Evolutionary conservation across 1,139 yeast species (phyloP), one percentile per base, ranked within the genome.

Genomic region (Kazachstania sp.): DNA sequence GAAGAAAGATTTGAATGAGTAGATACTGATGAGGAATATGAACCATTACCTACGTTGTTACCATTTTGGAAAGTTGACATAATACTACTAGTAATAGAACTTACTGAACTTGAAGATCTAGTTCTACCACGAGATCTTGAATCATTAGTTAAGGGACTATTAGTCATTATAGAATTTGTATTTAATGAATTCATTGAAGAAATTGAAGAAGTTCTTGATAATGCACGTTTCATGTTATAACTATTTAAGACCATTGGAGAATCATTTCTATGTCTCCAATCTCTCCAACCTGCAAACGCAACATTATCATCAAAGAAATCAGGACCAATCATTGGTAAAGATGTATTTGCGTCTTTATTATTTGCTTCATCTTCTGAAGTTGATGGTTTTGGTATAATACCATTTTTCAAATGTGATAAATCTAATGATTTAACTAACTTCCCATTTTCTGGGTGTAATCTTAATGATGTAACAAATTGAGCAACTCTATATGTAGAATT

Each of bases 271-370:
- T 75, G 81, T 57, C 85, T 82, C 95, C 95, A 85, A 63, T 86
- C 95, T 59, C 95, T 73, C 95, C 95, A 86, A 13, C 92, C 84
- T 0, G 95, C 92, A 41, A 71, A 61, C 0, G 71, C 69, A 19
- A 59, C 37, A n/a, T 57, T 55, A 36, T 34, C 38, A 28, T 34
- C 36, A 32, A 32, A 32, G 4, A 16, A 28, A n/a, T 13, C 28
- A 6, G 34, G 41, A 6, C 31, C 43, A 13, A 15, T 16, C 11
- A 32, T 32, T 15, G 11, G 19, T 30, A 9, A 2, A 8, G 30
- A 9, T 4, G 20, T 34, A 18, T 20, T 41, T 6, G 29, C 40
- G 5, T 16, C 29, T 18, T 3, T 16, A 9, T 12, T 29, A 6
- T 4, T 9, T 2, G 15, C n/a, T 5, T 35, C 16, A 20, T 35